Conservation (phyloP, 2,329 filamentous ascomycete species). For the Scedosporium dehoogii region DNA sequence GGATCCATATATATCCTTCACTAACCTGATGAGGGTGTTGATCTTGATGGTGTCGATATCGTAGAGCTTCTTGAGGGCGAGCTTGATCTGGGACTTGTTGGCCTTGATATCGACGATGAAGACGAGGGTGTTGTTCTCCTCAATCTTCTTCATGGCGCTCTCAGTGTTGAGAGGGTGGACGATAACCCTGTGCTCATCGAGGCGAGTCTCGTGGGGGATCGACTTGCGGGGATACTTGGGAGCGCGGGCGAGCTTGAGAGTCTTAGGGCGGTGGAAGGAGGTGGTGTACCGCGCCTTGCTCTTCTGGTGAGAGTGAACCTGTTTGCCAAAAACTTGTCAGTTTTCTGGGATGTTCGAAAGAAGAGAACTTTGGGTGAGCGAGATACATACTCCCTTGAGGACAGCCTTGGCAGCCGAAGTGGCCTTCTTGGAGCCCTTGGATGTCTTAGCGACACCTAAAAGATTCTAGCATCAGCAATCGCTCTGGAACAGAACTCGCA, state of each 20-base stretch:
- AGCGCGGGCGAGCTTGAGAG: slow-evolving; percentile 76
- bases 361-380: not conserved
- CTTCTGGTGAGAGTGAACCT: slow-evolving; percentile 65
- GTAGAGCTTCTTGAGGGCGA: slow-evolving; percentile 96
- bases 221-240: slow-evolving; percentile 98
- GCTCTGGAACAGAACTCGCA: slow-evolving; percentile 63
- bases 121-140: slow-evolving; percentile 99
- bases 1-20: slow-evolving; percentile 6
- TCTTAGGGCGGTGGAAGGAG: slow-evolving; percentile 97
- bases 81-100: slow-evolving; percentile 99
- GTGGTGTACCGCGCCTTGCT: slow-evolving; percentile 87
- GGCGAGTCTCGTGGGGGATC: slow-evolving; percentile 76
- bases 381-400: slow-evolving; percentile 77
- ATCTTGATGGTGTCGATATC: slow-evolving; percentile 98
- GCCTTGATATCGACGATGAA: slow-evolving; percentile 96
- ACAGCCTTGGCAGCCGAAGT: slow-evolving; percentile 90
- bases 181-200: slow-evolving; percentile 97
- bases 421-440: slow-evolving; percentile 73
- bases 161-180: slow-evolving; percentile 98
- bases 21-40: slow-evolving; percentile 96
- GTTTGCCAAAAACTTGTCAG: not conserved
- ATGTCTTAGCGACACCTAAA: slow-evolving; percentile 32
- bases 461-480: slow-evolving; percentile 56
- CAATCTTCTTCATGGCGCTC: slow-evolving; percentile 99
- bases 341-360: not conserved